These are phyloP conservation scores for Aureobasidium sp. DNA, from an alignment of 2,329 filamentous ascomycete genomes.

Conservation along the genomic window DNA sequence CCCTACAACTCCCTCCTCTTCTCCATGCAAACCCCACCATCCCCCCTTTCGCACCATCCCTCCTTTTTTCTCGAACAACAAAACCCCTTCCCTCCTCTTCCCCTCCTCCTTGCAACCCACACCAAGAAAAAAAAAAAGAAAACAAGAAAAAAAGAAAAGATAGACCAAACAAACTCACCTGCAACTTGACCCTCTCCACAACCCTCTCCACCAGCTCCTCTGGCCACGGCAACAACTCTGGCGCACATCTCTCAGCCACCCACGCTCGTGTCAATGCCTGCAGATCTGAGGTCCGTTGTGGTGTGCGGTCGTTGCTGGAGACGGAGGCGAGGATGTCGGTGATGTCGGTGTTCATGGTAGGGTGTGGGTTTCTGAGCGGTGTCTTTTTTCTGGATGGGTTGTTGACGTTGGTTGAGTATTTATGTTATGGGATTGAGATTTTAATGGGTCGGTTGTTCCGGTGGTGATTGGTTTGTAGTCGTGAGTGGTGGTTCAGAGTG, in stretches of 20 bases:
- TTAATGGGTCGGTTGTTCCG: neutral
- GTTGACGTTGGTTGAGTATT: neutral
- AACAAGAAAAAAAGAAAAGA: neutral
- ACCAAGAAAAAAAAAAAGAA: too few relatives aligned
- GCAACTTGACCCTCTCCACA: slow-evolving; percentile 39
- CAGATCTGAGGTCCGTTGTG: slow-evolving; percentile 61
- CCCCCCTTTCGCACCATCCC: too few relatives aligned
- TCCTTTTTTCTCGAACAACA: too few relatives aligned
- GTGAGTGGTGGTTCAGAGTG: neutral
- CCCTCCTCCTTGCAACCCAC: too few relatives aligned
- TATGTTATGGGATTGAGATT: neutral
- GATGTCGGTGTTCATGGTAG: slow-evolving; percentile 39
- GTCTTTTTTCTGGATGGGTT: neutral
- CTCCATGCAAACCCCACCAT: too few relatives aligned
- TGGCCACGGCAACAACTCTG: slow-evolving; percentile 76
- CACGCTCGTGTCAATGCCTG: slow-evolving; percentile 85
- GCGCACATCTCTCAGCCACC: slow-evolving; percentile 83
- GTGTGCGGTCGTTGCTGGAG: slow-evolving; percentile 34
- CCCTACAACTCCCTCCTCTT: too few relatives aligned
- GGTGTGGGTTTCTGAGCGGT: neutral
- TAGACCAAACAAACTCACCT: neutral
- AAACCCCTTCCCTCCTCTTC: neutral
- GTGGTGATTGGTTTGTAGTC: neutral
- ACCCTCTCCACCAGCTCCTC: slow-evolving; percentile 72
- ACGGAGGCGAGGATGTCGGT: slow-evolving; percentile 47